These are phyloP conservation scores for Penicillium antarcticum DNA, from an alignment of 495 filamentous ascomycete genomes.

Conservation along the genomic window DNA sequence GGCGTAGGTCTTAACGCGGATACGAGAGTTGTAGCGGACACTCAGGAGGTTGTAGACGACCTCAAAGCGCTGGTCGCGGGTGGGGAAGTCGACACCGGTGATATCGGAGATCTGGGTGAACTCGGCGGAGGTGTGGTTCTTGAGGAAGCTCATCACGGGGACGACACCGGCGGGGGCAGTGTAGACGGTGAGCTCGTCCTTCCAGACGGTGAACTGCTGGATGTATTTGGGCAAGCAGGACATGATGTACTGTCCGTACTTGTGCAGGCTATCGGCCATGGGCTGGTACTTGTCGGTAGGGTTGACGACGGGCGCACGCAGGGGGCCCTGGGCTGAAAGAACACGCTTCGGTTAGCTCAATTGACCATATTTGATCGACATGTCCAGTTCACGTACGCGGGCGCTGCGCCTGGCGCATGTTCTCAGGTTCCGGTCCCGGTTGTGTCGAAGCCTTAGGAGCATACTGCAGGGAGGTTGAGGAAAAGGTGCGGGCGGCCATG, in stretches of 20 bases:
- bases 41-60: conserved; percentile 97
- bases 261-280: conserved; percentile 80
- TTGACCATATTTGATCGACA: neutral
- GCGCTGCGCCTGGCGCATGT: conserved; percentile 64
- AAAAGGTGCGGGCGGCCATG: conserved; percentile 52
- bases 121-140: conserved; percentile 95
- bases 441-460: conserved; percentile 51
- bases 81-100: conserved; percentile 93
- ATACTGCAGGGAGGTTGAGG: conserved; percentile 50
- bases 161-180: conserved; percentile 83
- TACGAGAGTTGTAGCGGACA: conserved; percentile 91
- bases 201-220: conserved; percentile 99
- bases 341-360: conserved; percentile 17
- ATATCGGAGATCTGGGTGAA: conserved; percentile 92
- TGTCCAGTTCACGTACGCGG: conserved; percentile 49
- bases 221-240: conserved; percentile 96
- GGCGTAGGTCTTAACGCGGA: conserved; percentile 98
- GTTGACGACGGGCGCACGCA: conserved; percentile 81
- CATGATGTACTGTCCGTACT: conserved; percentile 94
- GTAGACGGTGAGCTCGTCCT: conserved; percentile 95
- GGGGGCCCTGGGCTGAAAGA: conserved; percentile 52
- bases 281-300: conserved; percentile 87
- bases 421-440: conserved; percentile 47
- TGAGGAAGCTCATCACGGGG: conserved; percentile 91
- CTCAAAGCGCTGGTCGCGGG: conserved; percentile 91